Evolutionary conservation across 768 basidiomycete genomes (phyloP).

Genomic region (Naganishia friedmannii): DNA sequence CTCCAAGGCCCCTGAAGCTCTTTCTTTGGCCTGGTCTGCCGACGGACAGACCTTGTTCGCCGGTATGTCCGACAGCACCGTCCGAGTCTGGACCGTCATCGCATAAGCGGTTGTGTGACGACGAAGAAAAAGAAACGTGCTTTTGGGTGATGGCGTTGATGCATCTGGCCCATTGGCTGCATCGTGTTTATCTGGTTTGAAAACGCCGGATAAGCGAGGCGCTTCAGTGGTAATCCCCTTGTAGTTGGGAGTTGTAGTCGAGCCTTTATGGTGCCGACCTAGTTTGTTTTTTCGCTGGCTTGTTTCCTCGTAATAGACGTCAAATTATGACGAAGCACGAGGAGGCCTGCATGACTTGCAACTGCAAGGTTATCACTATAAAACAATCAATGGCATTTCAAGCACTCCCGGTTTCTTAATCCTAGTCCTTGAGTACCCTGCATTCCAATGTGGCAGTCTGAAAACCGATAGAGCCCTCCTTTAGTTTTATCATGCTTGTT

Average conservation of each 20-base stretch:
- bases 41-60: constrained; percentile 97
- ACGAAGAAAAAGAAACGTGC: constrained; percentile 8
- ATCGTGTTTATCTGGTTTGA: constrained; percentile 8
- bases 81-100: constrained; percentile 56
- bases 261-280: neutral
- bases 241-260: constrained; percentile 12
- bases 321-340: constrained; percentile 1
- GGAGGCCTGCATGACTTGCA: neutral
- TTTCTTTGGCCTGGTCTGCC: constrained; percentile 96
- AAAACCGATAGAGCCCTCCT: too few relatives aligned
- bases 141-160: neutral
- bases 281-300: constrained; percentile 4
- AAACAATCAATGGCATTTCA: constrained; percentile 21
- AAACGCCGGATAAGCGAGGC: neutral
- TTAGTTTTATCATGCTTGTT: too few relatives aligned
- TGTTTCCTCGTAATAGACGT: constrained; percentile 18
- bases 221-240: neutral
- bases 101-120: constrained; percentile 17
- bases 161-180: constrained; percentile 22
- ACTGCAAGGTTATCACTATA: neutral
- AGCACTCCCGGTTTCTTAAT: too few relatives aligned
- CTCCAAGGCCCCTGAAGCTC: constrained; percentile 66
- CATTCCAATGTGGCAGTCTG: too few relatives aligned
- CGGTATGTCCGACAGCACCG: constrained; percentile 91
- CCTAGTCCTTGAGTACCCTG: too few relatives aligned